phyloP scores from a whole-genome alignment of 176 grass and related monocot species.

The Elymus sibiricus region DNA sequence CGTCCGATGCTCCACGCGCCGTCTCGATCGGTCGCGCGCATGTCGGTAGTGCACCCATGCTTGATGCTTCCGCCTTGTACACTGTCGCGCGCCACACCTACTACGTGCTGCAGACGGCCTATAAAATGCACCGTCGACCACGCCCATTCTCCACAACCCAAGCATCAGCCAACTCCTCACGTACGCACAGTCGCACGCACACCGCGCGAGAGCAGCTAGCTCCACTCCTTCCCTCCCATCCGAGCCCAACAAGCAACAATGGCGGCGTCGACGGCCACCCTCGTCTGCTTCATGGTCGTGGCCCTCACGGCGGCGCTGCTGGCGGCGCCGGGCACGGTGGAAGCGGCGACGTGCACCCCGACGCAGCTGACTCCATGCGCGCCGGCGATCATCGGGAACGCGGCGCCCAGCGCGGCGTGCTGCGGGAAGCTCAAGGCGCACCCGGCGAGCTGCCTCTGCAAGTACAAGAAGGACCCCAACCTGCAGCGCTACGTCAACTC shows the following conservation, averaged over 20 bases:
- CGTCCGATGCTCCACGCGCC: background rate
- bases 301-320: slow-evolving; percentile 16
- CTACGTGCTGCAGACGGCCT: background rate
- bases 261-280: slow-evolving; percentile 14
- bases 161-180: too few relatives aligned
- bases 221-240: background rate
- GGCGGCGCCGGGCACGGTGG: background rate
- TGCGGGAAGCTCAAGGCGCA: slow-evolving; percentile 75
- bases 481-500: slow-evolving; percentile 81
- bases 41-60: background rate
- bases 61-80: background rate
- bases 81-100: background rate
- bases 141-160: background rate
- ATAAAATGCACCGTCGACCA: background rate
- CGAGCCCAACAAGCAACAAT: background rate
- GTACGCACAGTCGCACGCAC: too few relatives aligned
- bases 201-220: background rate
- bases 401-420: slow-evolving; percentile 51
- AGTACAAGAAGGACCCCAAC: slow-evolving; percentile 71
- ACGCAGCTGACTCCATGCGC: slow-evolving; percentile 71
- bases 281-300: slow-evolving; percentile 16
- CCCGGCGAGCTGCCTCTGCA: slow-evolving; percentile 73
- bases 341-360: slow-evolving; percentile 51
- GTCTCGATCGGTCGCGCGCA: background rate
- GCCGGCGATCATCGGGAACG: slow-evolving; percentile 53